phyloP scores from a whole-genome alignment of 2,329 filamentous ascomycete genomes.

The Penicillium vulpinum region DNA sequence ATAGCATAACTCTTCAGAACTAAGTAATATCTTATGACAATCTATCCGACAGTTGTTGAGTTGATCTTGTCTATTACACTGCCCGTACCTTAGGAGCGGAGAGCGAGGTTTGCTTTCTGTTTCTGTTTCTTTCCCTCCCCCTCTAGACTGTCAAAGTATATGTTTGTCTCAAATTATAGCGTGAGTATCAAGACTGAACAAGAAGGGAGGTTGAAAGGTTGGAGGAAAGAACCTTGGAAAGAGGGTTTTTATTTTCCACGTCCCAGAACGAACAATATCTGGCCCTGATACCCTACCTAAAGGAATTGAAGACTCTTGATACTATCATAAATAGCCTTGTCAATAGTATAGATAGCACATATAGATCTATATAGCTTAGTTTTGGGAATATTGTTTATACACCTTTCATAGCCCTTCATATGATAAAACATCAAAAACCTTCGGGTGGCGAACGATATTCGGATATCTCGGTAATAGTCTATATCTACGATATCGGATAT shows the following conservation, averaged over 20 bases:
- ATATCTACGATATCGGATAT: too few relatives aligned
- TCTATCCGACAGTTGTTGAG: constrained; percentile 24
- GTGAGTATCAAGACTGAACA: background rate
- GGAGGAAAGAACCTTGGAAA: background rate
- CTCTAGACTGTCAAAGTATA: background rate
- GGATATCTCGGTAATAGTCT: background rate
- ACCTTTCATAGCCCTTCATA: too few relatives aligned
- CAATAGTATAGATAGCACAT: background rate
- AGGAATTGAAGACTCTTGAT: background rate
- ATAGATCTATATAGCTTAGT: background rate
- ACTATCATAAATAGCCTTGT: background rate
- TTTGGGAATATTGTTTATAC: background rate
- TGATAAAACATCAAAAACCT: background rate
- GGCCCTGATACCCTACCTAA: background rate
- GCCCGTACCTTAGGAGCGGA: background rate
- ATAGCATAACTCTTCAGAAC: constrained; percentile 56
- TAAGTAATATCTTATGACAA: constrained; percentile 55
- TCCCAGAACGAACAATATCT: background rate
- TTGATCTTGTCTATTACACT: background rate
- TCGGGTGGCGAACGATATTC: background rate
- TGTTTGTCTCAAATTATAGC: background rate
- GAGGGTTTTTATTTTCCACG: background rate
- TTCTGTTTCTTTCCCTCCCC: background rate
- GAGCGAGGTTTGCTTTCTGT: background rate
- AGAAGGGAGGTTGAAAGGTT: background rate